A percentile compares a stretch with the other conserved stretches of the same genome.
phyloP scores from a whole-genome alignment of 2,329 filamentous ascomycete species.

The Diaporthe vexans region DNA sequence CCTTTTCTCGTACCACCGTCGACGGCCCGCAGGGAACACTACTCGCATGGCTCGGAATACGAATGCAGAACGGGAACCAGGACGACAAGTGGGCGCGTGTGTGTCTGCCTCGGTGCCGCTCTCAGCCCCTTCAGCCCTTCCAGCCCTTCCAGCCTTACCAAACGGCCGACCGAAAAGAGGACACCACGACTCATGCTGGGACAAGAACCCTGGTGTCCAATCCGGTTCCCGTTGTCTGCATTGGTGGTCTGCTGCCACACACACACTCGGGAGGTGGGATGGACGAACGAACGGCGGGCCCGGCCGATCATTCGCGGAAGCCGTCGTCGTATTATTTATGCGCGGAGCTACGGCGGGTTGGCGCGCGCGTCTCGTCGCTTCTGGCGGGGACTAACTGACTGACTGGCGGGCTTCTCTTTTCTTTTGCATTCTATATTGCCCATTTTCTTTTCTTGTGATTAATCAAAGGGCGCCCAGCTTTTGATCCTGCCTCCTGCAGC shows the following conservation, averaged over 20 bases:
- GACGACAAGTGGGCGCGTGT: too few species aligned
- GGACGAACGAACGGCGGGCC: constrained; percentile 24
- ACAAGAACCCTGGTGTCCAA: not conserved
- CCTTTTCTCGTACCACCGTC: not conserved
- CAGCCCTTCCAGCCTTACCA: constrained; percentile 10
- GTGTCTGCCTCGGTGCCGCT: not conserved
- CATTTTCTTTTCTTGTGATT: not conserved
- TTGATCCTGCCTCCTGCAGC: not conserved
- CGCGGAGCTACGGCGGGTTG: constrained; percentile 8
- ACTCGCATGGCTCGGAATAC: constrained; percentile 1
- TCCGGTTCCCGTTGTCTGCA: constrained; percentile 5
- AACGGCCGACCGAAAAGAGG: constrained; percentile 27
- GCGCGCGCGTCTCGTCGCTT: constrained; percentile 30
- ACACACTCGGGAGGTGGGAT: not conserved
- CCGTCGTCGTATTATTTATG: constrained; percentile 21
- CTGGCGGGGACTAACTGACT: not conserved
- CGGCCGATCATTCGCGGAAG: constrained; percentile 29
- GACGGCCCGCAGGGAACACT: not conserved
- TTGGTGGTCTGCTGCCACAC: not conserved
- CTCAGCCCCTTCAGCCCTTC: not conserved
- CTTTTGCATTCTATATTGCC: not conserved
- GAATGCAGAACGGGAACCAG: not conserved
- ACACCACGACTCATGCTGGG: constrained; percentile 8
- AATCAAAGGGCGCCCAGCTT: not conserved
- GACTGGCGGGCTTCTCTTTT: not conserved